These are phyloP conservation scores for Botryobasidium botryosum DNA, from an alignment of 768 basidiomycete species.

Conservation along the genomic window DNA sequence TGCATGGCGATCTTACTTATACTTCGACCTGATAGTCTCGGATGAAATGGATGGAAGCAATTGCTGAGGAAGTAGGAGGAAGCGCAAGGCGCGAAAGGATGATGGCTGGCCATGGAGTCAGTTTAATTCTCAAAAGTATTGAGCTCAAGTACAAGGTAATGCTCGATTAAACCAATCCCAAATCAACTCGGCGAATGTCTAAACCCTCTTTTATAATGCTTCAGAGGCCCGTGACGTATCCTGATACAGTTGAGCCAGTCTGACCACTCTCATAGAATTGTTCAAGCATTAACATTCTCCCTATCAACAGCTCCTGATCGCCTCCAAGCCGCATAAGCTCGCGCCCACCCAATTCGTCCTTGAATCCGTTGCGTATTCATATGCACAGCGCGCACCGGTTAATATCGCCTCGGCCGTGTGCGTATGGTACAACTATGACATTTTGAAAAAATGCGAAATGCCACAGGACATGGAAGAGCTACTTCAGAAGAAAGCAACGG, in stretches of 20 bases:
- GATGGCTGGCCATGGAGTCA: constrained; percentile 2
- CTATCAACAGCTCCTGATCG: constrained; percentile 4
- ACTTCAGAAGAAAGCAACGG: too few species aligned
- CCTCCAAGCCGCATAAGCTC: constrained; percentile 5
- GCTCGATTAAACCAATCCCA: neutral
- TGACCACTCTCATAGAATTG: neutral
- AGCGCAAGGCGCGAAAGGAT: neutral
- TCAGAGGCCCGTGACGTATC: constrained; percentile 7
- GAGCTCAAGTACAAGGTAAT: neutral
- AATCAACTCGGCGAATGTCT: too few species aligned
- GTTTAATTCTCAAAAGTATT: constrained; percentile 8
- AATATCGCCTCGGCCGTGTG: constrained; percentile 4
- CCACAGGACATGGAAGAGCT: constrained; percentile 2
- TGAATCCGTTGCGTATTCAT: neutral
- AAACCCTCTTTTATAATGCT: too few species aligned
- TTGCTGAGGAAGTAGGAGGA: constrained; percentile 1
- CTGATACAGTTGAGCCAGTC: constrained; percentile 5
- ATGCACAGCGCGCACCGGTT: neutral
- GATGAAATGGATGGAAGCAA: constrained; percentile 1
- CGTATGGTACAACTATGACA: constrained; percentile 9
- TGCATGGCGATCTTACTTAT: too few species aligned
- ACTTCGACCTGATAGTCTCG: neutral
- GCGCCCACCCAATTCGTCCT: constrained; percentile 2
- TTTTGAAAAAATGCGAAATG: constrained; percentile 3
- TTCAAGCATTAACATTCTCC: neutral